Conservation (phyloP, 2,329 filamentous ascomycete species). For the Pyrenophora teres region DNA sequence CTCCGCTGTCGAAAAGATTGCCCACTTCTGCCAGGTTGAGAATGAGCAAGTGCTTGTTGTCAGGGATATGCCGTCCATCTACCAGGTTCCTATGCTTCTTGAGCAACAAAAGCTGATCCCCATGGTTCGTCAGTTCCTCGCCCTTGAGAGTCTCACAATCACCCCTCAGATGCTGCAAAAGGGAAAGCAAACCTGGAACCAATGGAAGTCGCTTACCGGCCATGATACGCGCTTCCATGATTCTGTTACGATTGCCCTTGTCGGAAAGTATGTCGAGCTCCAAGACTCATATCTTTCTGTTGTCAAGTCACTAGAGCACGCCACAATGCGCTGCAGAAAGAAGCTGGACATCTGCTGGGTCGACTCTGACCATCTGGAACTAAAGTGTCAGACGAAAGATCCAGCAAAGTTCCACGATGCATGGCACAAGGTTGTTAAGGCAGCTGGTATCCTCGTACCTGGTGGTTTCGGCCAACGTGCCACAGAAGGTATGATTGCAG, state of each 20-base stretch:
- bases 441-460: slow-evolving; percentile 69
- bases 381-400: slow-evolving; percentile 62
- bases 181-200: slow-evolving; percentile 73
- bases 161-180: slow-evolving; percentile 61
- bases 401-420: slow-evolving; percentile 81
- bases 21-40: slow-evolving; percentile 86
- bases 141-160: slow-evolving; percentile 63
- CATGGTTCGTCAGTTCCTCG: slow-evolving; percentile 68
- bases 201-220: slow-evolving; percentile 75
- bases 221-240: slow-evolving; percentile 70
- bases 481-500: slow-evolving; percentile 86
- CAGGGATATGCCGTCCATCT: slow-evolving; percentile 84
- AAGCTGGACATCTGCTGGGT: slow-evolving; percentile 84
- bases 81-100: slow-evolving; percentile 93
- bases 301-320: slow-evolving; percentile 86
- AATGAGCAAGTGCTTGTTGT: slow-evolving; percentile 83
- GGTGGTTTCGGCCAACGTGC: slow-evolving; percentile 83
- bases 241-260: slow-evolving; percentile 78
- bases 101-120: slow-evolving; percentile 76
- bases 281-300: slow-evolving; percentile 87
- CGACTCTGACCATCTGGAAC: slow-evolving; percentile 83
- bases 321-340: slow-evolving; percentile 80
- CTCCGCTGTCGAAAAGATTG: slow-evolving; percentile 82
- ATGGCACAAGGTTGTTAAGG: slow-evolving; percentile 78
- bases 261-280: slow-evolving; percentile 88